A percentile compares a stretch with the other conserved stretches of the same genome.
Conservation (phyloP, 2,329 filamentous ascomycete species). For the Aureobasidium sp. region DNA sequence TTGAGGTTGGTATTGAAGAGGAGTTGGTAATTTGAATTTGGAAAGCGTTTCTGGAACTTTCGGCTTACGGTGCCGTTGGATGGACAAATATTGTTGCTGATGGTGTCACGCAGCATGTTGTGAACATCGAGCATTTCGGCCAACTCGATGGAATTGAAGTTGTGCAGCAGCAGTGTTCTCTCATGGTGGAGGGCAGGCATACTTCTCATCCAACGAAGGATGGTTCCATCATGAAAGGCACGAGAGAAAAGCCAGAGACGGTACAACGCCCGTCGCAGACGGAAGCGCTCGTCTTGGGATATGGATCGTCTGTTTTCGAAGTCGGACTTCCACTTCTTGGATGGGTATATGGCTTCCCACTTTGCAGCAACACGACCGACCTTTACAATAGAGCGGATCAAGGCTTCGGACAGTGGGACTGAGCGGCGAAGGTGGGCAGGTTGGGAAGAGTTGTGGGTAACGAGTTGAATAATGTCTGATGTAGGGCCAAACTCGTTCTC, state of each 20-base stretch:
- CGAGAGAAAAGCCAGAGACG: slow-evolving; percentile 54
- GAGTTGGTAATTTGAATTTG: slow-evolving; percentile 43
- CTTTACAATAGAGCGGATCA: slow-evolving; percentile 50
- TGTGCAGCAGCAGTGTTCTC: slow-evolving; percentile 51
- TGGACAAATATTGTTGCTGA: slow-evolving; percentile 54
- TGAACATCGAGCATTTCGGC: slow-evolving; percentile 55
- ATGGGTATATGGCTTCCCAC: slow-evolving; percentile 56
- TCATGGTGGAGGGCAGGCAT: slow-evolving; percentile 42
- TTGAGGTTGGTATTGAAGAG: slow-evolving; percentile 49
- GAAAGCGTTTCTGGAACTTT: slow-evolving; percentile 52
- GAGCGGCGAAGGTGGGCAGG: slow-evolving; percentile 48
- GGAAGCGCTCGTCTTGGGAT: slow-evolving; percentile 42
- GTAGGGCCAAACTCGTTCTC: slow-evolving; percentile 53
- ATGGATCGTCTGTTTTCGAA: slow-evolving; percentile 50
- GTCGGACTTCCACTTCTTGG: slow-evolving; percentile 56
- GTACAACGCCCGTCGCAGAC: slow-evolving; percentile 52
- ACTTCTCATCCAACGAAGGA: slow-evolving; percentile 45
- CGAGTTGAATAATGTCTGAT: slow-evolving; percentile 51
- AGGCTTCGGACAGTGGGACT: slow-evolving; percentile 47
- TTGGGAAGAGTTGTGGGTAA: slow-evolving; percentile 55
- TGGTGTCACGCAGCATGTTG: slow-evolving; percentile 47
- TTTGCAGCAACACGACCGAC: slow-evolving; percentile 49
- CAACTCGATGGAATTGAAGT: slow-evolving; percentile 50
- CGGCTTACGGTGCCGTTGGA: slow-evolving; percentile 54
- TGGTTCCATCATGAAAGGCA: slow-evolving; percentile 50